A percentile compares a stretch with the other conserved stretches of the same genome.
Evolutionary conservation across 768 basidiomycete species (phyloP).

Genomic region (Suillus ampliporus): DNA sequence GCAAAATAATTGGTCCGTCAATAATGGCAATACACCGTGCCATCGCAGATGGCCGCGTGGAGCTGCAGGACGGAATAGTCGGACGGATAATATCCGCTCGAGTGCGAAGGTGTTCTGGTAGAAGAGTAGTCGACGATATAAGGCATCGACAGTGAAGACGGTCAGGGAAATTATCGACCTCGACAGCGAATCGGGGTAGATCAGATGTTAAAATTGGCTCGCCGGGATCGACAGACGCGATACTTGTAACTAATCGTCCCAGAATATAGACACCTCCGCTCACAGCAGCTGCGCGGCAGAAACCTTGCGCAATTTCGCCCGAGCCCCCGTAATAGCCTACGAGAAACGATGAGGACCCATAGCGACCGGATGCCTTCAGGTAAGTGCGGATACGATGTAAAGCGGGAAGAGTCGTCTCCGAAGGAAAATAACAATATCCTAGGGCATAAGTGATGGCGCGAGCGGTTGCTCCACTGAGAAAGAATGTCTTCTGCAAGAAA

Average conservation of each 20-base stretch:
- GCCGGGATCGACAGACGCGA: slow-evolving; percentile 36
- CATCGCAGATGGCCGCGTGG: slow-evolving; percentile 26
- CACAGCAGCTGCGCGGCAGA: slow-evolving; percentile 87
- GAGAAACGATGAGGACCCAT: slow-evolving; percentile 88
- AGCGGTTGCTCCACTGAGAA: slow-evolving; percentile 60
- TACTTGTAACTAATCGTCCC: slow-evolving; percentile 45
- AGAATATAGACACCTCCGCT: slow-evolving; percentile 76
- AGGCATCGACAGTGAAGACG: slow-evolving; percentile 59
- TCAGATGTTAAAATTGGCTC: slow-evolving; percentile 23
- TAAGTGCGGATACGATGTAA: slow-evolving; percentile 75
- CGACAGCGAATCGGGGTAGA: slow-evolving; percentile 45
- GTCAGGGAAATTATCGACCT: slow-evolving; percentile 66
- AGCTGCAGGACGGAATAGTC: slow-evolving; percentile 1
- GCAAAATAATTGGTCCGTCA: slow-evolving; percentile 41
- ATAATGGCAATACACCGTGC: slow-evolving; percentile 60
- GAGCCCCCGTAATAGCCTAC: slow-evolving; percentile 95
- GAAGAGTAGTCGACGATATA: slow-evolving; percentile 50
- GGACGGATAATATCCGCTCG: slow-evolving; percentile 25
- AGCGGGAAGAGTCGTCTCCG: slow-evolving; percentile 72
- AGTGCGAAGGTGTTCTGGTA: slow-evolving; percentile 36
- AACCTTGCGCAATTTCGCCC: slow-evolving; percentile 93
- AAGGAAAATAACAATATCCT: slow-evolving; percentile 62
- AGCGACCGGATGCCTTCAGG: slow-evolving; percentile 81
- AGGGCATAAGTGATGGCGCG: slow-evolving; percentile 77
- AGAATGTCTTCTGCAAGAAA: slow-evolving; percentile 70